Evolutionary conservation across 1,284 basidiomycete genomes (phyloP), one percentile per base, ranked within the genome.

Genomic region (Pholiota adiposa): DNA sequence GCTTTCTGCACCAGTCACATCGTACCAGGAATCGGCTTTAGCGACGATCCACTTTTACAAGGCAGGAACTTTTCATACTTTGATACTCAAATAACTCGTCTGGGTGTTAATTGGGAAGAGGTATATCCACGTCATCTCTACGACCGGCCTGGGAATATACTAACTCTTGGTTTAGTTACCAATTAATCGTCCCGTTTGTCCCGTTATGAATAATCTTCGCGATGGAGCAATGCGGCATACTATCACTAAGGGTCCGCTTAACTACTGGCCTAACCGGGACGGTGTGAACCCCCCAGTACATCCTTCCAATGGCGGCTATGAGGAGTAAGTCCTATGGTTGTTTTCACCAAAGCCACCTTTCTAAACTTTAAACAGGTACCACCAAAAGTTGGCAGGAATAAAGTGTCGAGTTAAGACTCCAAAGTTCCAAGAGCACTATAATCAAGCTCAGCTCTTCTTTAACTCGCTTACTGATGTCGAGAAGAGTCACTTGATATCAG

Each of bases 51-150:
- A 3, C 77, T 95, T 19, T 79, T 95, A n/a, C 89, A 92, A 75
- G 87, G 89, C 16, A 81, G 93, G 43, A 92, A 93, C 75, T 94
- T 94, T 74, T 90, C 87, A 0, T 95, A 94, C 75, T 86, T 89
- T 64, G 92, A 93, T 71, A 94, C 92, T 0, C 90, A 93, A 68
- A 79, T 93, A 50, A 81, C 84, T 1, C 83, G 92, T 31, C 74
- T 94, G 4, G 93, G 93, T 18, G 75, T 90, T 3, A 90, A 90
- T 65, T 90, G 86, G 80, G 78, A 89, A 70, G 82, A 86, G 73
- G 84, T 83, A 50, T n/a, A 71, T 67, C 38, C 9, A n/a, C 4
- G 12, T 14, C 0, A 4, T 34, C 19, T 40, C 16, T 27, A n/a
- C 27, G 8, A 25, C 16, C n/a, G 51, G 16, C 33, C 14, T 49